Evolutionary conservation across 495 filamentous ascomycete genomes (phyloP).

Genomic region (Margaritispora aquatica): DNA sequence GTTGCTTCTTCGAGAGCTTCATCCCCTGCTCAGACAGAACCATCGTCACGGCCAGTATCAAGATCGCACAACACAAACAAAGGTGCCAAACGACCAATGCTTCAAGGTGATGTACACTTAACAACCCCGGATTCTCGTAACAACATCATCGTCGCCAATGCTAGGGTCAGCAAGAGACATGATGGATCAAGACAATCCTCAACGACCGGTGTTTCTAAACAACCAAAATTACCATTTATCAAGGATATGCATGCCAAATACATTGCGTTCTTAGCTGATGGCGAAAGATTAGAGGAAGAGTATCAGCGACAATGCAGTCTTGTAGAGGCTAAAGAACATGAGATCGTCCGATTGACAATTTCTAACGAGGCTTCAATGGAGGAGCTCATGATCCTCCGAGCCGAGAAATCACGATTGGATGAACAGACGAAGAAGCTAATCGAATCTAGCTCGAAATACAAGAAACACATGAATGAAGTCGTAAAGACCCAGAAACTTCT

Average conservation of each 20-base stretch:
- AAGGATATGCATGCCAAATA: neutral
- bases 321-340: constrained; percentile 2
- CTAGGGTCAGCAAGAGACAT: neutral
- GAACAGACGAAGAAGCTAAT: constrained; percentile 9
- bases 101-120: neutral
- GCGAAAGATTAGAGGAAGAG: neutral
- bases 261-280: neutral
- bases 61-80: neutral
- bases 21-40: neutral
- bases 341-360: constrained; percentile 6
- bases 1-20: neutral
- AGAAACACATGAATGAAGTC: constrained; percentile 22
- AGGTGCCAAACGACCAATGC: neutral
- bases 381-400: constrained; percentile 1
- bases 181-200: neutral
- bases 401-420: constrained; percentile 8
- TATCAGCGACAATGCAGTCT: constrained; percentile 1
- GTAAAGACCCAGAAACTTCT: constrained; percentile 15
- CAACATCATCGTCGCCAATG: neutral
- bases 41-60: neutral
- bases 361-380: neutral
- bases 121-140: neutral
- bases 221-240: neutral
- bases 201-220: neutral
- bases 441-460: constrained; percentile 12